Evolutionary conservation across 176 grass and related monocot species (phyloP).

Genomic region (Urochloa ruziziensis): DNA sequence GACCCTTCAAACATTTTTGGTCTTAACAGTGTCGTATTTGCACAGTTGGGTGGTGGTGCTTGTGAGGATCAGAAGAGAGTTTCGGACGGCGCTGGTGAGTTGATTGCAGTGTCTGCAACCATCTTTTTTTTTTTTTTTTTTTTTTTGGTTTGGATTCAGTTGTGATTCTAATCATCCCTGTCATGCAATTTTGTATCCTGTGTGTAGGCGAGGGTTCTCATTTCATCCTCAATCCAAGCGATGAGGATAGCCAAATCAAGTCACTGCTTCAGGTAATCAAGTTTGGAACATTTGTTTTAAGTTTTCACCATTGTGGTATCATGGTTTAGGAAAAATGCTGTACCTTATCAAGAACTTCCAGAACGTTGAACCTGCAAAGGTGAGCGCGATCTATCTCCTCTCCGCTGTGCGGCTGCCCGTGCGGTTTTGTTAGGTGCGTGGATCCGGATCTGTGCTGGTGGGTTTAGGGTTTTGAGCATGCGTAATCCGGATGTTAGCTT

Average conservation of each 20-base stretch:
- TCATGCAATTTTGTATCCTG: background rate
- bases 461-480: slow-evolving; percentile 23
- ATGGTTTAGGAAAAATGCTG: background rate
- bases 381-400: background rate
- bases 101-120: background rate
- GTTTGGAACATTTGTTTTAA: background rate
- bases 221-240: slow-evolving; percentile 62
- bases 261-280: slow-evolving; percentile 64
- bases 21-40: too few relatives aligned
- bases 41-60: slow-evolving; percentile 4
- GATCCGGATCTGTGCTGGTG: slow-evolving; percentile 29
- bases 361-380: slow-evolving; percentile 72
- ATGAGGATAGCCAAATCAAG: slow-evolving; percentile 50
- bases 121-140: slow-evolving; percentile 1
- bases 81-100: slow-evolving; percentile 28
- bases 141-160: background rate
- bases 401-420: background rate
- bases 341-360: slow-evolving; percentile 52
- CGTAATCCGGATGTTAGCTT: background rate
- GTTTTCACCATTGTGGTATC: background rate
- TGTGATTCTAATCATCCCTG: background rate
- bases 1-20: background rate
- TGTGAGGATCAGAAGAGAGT: slow-evolving; percentile 18
- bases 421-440: background rate
- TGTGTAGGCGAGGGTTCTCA: slow-evolving; percentile 18